A percentile compares a stretch with the other conserved stretches of the same genome.
Evolutionary conservation across 208 protist genomes (phyloP).

Genomic region (Crithidia mellificae): DNA sequence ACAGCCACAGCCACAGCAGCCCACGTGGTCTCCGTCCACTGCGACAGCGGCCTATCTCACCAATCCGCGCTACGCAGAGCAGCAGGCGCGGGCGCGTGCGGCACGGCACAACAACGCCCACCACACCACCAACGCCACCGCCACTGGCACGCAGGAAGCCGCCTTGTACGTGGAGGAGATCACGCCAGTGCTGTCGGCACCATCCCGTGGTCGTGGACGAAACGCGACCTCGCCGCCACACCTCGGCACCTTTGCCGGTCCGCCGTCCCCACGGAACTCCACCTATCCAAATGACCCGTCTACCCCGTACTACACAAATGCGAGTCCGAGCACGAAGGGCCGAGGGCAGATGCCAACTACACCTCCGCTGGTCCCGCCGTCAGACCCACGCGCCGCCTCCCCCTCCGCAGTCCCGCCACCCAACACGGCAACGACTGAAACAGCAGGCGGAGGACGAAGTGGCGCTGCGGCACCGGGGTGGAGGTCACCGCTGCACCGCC

Average conservation of each 20-base stretch:
- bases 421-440: too few species aligned
- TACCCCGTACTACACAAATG: too few species aligned
- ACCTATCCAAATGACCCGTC: too few species aligned
- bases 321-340: neutral
- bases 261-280: neutral
- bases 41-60: slow-evolving; percentile 4
- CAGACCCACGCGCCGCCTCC: neutral
- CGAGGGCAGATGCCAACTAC: neutral
- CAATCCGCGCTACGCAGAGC: slow-evolving; percentile 16
- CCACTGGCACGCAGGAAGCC: neutral
- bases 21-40: too few species aligned
- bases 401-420: neutral
- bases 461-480: neutral
- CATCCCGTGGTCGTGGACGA: neutral
- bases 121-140: neutral
- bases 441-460: too few species aligned
- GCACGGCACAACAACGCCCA: too few species aligned
- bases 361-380: neutral
- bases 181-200: slow-evolving; percentile 10
- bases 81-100: slow-evolving; percentile 6
- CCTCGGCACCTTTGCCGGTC: neutral
- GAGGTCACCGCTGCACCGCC: neutral
- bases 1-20: neutral
- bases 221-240: neutral
- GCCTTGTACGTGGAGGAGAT: slow-evolving; percentile 5